Evolutionary conservation across 495 filamentous ascomycete genomes (phyloP), one percentile per base, ranked within the genome.

Genomic region (Xylaria telfairii): DNA sequence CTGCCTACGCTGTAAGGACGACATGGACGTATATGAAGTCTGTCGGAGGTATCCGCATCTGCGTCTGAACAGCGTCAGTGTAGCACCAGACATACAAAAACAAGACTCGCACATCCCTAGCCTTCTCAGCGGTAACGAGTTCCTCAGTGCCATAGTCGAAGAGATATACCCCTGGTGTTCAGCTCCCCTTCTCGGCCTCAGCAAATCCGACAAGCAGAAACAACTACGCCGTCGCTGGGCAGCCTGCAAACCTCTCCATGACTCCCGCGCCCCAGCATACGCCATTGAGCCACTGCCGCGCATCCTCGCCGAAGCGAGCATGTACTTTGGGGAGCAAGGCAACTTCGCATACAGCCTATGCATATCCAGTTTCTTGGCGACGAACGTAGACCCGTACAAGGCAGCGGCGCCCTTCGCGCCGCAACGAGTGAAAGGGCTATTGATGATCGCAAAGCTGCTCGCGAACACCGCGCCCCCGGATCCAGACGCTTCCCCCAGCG

Each of bases 21-120:
- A 86, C 65, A 70, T 86, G 24, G 79, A 85, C 59, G 76, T 81
- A 60, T 86, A 86, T 69, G 74, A 85, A 69, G 80, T 82, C 37
- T 81, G 77, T 69, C 71, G 74, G 39, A 17, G 12, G 0, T 81
- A 79, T n/a, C 79, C 83, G 10, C 65, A 67, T 59, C 71, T 83
- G 8, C 68, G 75, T 19, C 76, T 85, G 56, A 85, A 85, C 66
- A 66, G 68, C 0, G 75, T 75, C 41, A 82, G 79, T 24, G 70
- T 82, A 10, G 60, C 64, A 34, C 73, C 76, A 24, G 74, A 79
- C 26, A 47, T 83, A 15, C 70, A 81, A 47, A 72, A 75, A 28
- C 74, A 51, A 0, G n/a, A 72, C 13, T 71, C 73, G 3, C 68
- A 74, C 39, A 30, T 63, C 13, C 61, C 74, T 15, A 12, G 65